Percentiles rank a stretch among this genome's conserved stretches.
Evolutionary conservation across 2,329 filamentous ascomycete genomes (phyloP).

Genomic region (Tolypocladium ophioglossoides): DNA sequence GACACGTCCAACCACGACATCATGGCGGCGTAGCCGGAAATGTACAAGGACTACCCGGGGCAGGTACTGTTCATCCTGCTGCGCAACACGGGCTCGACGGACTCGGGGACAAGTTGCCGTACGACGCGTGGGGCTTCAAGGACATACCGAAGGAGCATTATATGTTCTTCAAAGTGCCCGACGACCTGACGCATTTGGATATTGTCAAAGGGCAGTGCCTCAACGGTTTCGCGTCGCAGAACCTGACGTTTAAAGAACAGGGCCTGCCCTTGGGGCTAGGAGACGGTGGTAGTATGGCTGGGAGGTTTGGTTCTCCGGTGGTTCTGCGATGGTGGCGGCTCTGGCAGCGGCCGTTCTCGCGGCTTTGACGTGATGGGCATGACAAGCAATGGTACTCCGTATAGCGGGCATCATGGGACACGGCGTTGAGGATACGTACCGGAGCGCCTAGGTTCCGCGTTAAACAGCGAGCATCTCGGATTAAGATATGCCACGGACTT

Average conservation of each 20-base stretch:
- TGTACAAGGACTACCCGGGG: constrained; percentile 55
- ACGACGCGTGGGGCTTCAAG: constrained; percentile 63
- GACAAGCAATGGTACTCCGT: neutral
- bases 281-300: constrained; percentile 19
- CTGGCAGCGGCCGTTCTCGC: constrained; percentile 10
- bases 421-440: neutral
- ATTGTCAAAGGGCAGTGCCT: constrained; percentile 58
- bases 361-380: constrained; percentile 10
- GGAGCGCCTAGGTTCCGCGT: neutral
- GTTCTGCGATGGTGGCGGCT: constrained; percentile 9
- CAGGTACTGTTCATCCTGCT: constrained; percentile 72
- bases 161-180: constrained; percentile 69
- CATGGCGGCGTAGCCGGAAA: constrained; percentile 52
- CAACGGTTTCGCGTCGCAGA: constrained; percentile 54
- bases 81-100: constrained; percentile 63
- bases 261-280: constrained; percentile 40
- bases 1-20: constrained; percentile 70
- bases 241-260: constrained; percentile 60
- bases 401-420: neutral
- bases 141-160: constrained; percentile 54
- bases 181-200: constrained; percentile 57
- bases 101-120: constrained; percentile 60
- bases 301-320: constrained; percentile 9
- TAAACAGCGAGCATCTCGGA: neutral
- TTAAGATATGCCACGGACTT: neutral